Base-by-base conservation (phyloP, 129 eudicot species). In the Escallonia rubra region DNA sequence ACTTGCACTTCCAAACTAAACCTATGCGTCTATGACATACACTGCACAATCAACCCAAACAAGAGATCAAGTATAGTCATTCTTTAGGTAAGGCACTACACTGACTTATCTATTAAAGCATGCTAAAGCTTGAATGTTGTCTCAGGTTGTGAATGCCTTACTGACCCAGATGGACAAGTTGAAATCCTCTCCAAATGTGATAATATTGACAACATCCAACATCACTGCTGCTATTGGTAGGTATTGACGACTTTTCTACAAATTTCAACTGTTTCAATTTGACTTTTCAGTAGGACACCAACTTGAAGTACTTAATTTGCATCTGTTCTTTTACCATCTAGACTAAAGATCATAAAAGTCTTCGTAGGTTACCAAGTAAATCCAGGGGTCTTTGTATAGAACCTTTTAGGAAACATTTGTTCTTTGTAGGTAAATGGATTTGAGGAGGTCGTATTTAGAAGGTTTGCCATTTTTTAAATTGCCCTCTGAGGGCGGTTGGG, bases 221-320 rank as follows among this genome's bases (percentile, higher is more conserved):
- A 93, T 93, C 48, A 93, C 99, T 67, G 88, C 96, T 78, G 96
- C 99, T 58, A 93, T 93, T 3, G 96, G 99, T 93, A 84, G 47
- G 86, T 65, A 41, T n/a, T 65, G 6, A 41, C 52, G 12, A 56
- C 13, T 43, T 23, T 66, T 23, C 0, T 23, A 23, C 14, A 15
- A 59, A 61, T 63, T n/a, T 40, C 44, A 57, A 69, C 34, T 23
- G 34, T 23, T 23, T 23, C 34, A 23, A 23, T 23, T 23, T 23
- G 34, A 23, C 34, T 23, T 23, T 23, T 23, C 34, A 23, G 34
- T 23, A 23, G 34, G 34, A 23, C 34, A 23, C 34, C 34, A 23
- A 23, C 34, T 23, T 23, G 34, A 23, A 23, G 34, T 23, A 23
- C 34, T 23, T 23, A 23, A 23, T 23, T 1, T 23, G 34, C 1